These are phyloP conservation scores for Ophiostoma novo-ulmi DNA, from an alignment of 2,329 filamentous ascomycete species.

Conservation along the genomic window DNA sequence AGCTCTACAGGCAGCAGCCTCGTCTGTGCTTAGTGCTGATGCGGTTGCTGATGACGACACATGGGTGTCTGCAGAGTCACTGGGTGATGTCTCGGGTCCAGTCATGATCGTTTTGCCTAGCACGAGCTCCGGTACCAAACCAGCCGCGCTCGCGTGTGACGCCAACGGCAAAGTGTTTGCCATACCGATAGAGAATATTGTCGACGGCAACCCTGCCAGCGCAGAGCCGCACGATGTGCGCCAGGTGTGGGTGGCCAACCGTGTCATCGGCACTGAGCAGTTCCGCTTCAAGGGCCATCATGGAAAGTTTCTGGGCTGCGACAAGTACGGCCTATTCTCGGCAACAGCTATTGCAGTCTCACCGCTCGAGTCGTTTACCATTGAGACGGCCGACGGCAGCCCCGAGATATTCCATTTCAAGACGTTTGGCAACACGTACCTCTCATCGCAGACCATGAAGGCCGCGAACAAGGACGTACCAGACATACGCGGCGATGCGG, in stretches of 20 bases:
- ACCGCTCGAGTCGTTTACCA: slow-evolving; percentile 74
- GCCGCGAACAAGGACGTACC: slow-evolving; percentile 42
- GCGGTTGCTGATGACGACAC: slow-evolving; percentile 63
- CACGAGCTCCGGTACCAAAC: slow-evolving; percentile 42
- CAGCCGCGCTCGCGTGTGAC: slow-evolving; percentile 77
- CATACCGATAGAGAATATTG: slow-evolving; percentile 75
- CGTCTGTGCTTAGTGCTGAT: slow-evolving; percentile 4
- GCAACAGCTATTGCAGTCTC: slow-evolving; percentile 78
- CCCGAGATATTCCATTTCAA: slow-evolving; percentile 70
- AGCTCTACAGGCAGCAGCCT: slow-evolving; percentile 31
- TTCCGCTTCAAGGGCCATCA: slow-evolving; percentile 88
- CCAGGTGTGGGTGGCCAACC: slow-evolving; percentile 90
- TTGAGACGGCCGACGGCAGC: slow-evolving; percentile 39
- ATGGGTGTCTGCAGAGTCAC: slow-evolving; percentile 80
- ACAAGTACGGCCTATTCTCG: slow-evolving; percentile 72
- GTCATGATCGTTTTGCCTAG: slow-evolving; percentile 78
- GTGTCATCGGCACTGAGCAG: slow-evolving; percentile 72
- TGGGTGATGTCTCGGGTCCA: slow-evolving; percentile 73
- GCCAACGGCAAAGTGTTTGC: slow-evolving; percentile 81
- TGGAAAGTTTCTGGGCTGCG: slow-evolving; percentile 80
- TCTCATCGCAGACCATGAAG: slow-evolving; percentile 52
- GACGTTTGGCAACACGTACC: slow-evolving; percentile 64
- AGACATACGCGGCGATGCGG: slow-evolving; percentile 72
- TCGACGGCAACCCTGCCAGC: slow-evolving; percentile 74
- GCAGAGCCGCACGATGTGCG: slow-evolving; percentile 94